Evolutionary conservation across 805 yeast genomes (phyloP).

Genomic region (Kazachstania bromeliacearum): DNA sequence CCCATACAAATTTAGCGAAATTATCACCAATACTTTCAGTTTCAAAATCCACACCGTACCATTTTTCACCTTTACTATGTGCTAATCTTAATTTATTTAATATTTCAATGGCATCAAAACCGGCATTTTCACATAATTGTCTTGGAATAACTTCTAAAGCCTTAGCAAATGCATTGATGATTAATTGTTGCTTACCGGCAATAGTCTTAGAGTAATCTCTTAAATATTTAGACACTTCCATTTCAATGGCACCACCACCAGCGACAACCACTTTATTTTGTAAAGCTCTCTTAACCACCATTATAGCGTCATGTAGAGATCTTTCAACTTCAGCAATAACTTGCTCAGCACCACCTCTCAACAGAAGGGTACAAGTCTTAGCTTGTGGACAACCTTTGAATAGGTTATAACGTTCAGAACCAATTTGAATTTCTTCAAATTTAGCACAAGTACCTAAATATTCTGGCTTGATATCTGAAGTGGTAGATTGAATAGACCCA

Average conservation of each 20-base stretch:
- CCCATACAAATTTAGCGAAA: conserved; percentile 88
- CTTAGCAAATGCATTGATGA: conserved; percentile 85
- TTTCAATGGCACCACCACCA: conserved; percentile 98
- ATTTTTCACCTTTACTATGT: conserved; percentile 85
- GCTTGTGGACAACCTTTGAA: conserved; percentile 90
- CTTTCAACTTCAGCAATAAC: conserved; percentile 96
- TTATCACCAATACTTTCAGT: conserved; percentile 77
- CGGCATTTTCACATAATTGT: conserved; percentile 97
- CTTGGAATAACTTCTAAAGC: conserved; percentile 95
- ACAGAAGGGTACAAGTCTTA: conserved; percentile 82
- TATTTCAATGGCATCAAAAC: conserved; percentile 93
- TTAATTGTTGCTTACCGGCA: conserved; percentile 92
- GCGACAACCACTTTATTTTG: conserved; percentile 84
- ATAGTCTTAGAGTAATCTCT: conserved; percentile 80
- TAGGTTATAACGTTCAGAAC: conserved; percentile 88
- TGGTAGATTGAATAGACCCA: conserved; percentile 74
- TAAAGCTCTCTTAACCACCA: conserved; percentile 94
- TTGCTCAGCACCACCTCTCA: conserved; percentile 98
- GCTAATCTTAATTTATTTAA: conserved; percentile 84
- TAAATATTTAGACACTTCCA: conserved; percentile 85
- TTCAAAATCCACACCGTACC: conserved; percentile 91
- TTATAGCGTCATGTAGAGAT: conserved; percentile 94
- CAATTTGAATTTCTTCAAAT: conserved; percentile 93
- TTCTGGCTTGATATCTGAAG: conserved; percentile 54
- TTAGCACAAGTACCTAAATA: conserved; percentile 76